Evolutionary conservation across 148 eudicot genomes (phyloP).

Genomic region (Persicaria maculosa): DNA sequence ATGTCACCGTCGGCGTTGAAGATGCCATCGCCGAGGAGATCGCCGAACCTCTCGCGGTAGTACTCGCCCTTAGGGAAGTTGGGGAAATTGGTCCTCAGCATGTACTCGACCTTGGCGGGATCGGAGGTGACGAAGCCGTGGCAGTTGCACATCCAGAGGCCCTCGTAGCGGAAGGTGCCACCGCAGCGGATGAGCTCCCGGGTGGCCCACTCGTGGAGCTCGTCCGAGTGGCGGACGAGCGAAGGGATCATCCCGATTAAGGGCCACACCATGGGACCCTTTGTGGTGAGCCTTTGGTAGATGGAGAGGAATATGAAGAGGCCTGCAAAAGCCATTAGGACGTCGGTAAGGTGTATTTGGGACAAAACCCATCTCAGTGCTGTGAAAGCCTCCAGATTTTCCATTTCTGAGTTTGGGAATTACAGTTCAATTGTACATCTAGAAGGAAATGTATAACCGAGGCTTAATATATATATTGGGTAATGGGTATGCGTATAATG

Average conservation of each 20-base stretch:
- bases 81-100: slow-evolving; percentile 36
- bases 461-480: too few species aligned
- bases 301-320: slow-evolving; percentile 29
- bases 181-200: slow-evolving; percentile 25
- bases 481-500: too few species aligned
- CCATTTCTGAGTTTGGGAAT: not conserved
- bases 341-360: slow-evolving; percentile 28
- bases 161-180: slow-evolving; percentile 26
- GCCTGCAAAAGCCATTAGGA: slow-evolving; percentile 28
- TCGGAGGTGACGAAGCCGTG: slow-evolving; percentile 31
- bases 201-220: slow-evolving; percentile 35
- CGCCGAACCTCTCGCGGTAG: slow-evolving; percentile 39
- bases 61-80: slow-evolving; percentile 47
- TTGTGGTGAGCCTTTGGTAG: slow-evolving; percentile 34
- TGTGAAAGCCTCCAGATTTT: not conserved
- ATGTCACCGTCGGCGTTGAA: slow-evolving; percentile 45
- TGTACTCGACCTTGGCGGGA: slow-evolving; percentile 35
- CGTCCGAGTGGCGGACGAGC: slow-evolving; percentile 17
- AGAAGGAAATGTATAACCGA: too few species aligned
- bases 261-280: slow-evolving; percentile 56
- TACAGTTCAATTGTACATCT: too few species aligned
- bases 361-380: slow-evolving; percentile 15
- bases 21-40: slow-evolving; percentile 50
- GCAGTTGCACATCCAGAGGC: slow-evolving; percentile 22
- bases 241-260: slow-evolving; percentile 37